phyloP scores from a whole-genome alignment of 345 rosid genomes.

The Gossypium australe region DNA sequence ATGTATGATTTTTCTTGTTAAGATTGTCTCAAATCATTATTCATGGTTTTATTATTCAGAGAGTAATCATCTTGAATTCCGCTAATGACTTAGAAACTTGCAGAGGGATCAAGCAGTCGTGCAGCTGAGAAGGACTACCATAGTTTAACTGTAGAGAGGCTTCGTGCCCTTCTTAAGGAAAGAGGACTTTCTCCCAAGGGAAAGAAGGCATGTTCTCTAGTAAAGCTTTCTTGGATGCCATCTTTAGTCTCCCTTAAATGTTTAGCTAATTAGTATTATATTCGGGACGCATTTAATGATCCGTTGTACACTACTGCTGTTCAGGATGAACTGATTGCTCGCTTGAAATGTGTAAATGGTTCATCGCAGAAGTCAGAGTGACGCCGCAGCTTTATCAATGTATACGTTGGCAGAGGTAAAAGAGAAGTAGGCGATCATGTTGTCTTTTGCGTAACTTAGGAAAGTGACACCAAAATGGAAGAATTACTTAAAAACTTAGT shows the following conservation, averaged over 20 bases:
- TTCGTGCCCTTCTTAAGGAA: conserved; percentile 77
- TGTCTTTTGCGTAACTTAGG: conserved; percentile 14
- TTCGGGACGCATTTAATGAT: background rate
- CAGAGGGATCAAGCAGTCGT: conserved; percentile 65
- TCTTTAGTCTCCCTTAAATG: background rate
- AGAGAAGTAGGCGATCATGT: conserved; percentile 12
- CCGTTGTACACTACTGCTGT: conserved; percentile 3
- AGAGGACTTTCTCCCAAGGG: conserved; percentile 69
- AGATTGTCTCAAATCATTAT: background rate
- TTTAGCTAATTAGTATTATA: background rate
- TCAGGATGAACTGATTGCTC: conserved; percentile 88
- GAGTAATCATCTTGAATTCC: background rate
- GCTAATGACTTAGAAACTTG: conserved; percentile 2
- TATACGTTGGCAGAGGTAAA: background rate
- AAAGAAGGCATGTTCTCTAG: conserved; percentile 58
- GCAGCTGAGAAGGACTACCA: conserved; percentile 51
- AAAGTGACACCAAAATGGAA: background rate
- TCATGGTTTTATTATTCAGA: background rate
- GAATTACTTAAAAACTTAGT: conserved; percentile 1
- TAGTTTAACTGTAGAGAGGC: conserved; percentile 79
- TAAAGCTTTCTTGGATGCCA: background rate
- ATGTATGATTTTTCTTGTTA: background rate
- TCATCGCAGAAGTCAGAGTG: conserved; percentile 13
- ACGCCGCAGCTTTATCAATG: background rate
- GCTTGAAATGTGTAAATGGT: conserved; percentile 49